Percentiles rank a stretch among this genome's conserved stretches.
phyloP scores from a whole-genome alignment of 495 filamentous ascomycete genomes.

The Jackrogersella minutella region DNA sequence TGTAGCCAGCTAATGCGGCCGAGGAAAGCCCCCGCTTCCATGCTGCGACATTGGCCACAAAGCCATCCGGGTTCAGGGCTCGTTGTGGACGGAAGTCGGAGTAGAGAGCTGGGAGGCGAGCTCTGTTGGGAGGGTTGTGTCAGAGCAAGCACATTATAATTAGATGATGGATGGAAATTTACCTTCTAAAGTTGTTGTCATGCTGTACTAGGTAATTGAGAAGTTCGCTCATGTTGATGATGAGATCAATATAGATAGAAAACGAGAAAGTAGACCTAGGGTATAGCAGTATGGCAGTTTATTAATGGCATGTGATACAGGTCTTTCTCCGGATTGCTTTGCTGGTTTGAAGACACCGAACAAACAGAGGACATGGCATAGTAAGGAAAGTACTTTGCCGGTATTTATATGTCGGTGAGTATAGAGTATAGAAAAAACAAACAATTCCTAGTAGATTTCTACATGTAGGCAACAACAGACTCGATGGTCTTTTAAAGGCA shows the following conservation, averaged over 20 bases:
- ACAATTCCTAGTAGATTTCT: slow-evolving; percentile 1
- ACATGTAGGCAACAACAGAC: slow-evolving; percentile 9
- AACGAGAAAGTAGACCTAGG: no score
- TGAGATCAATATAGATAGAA: neutral
- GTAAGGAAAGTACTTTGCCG: neutral
- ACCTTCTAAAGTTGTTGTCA: slow-evolving; percentile 57
- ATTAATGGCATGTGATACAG: slow-evolving; percentile 1
- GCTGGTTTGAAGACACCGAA: neutral
- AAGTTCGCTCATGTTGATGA: slow-evolving; percentile 48
- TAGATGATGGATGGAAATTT: slow-evolving; percentile 1
- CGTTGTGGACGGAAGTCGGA: slow-evolving; percentile 86
- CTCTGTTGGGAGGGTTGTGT: slow-evolving; percentile 53
- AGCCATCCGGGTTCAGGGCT: slow-evolving; percentile 89
- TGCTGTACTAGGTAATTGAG: slow-evolving; percentile 56
- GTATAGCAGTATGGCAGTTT: neutral
- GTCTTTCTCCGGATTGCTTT: neutral
- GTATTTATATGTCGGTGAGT: slow-evolving; percentile 16
- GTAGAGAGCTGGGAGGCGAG: slow-evolving; percentile 89
- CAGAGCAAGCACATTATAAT: neutral
- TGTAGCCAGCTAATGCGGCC: slow-evolving; percentile 69
- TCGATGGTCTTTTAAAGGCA: neutral
- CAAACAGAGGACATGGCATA: slow-evolving; percentile 10
- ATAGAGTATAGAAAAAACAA: neutral
- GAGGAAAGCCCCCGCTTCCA: slow-evolving; percentile 79
- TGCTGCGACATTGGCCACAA: slow-evolving; percentile 80